Base-by-base conservation (phyloP, 768 basidiomycete genomes). In the Tremella mesenterica region DNA sequence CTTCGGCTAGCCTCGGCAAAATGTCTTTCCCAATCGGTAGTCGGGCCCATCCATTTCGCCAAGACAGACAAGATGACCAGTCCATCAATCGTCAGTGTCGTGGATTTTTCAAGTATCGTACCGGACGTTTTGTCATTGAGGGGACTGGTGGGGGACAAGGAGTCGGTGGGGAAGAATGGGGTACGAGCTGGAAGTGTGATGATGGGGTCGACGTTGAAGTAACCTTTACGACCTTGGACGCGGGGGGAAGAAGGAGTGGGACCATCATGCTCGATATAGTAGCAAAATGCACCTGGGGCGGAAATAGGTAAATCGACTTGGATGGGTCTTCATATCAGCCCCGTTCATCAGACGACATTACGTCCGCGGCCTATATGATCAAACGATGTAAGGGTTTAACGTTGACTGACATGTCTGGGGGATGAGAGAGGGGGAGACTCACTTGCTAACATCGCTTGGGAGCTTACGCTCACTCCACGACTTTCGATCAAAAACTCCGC, bases 1-100 rank as follows among this genome's bases (percentile, higher is more conserved):
- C 93, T 79, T 49, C 87, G 79, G 48, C 83, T 81, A 10, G 89
- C 86, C 74, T 92, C 89, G 45, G 80, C 78, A 60, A 95, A 87
- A 69, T 88, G 82, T 2, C 79, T 77, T 39, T 75, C 77, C 95
- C 95, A 97, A 27, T 83, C 77, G 10, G 76, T 72, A 30, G 88
- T 73, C 1, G 85, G 79, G 1, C 92, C 93, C 88, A 96, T 95
- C 95, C 95, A 99, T 72, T 99, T 99, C 1, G 91, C 93, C 41
- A 99, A 83, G 33, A 93, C 79, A 4, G 88, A 91, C 51, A 97
- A 77, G 65, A 97, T 84, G 29, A 85, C 81, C 7, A 99, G 79
- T 14, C 87, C 90, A 69, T 95, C 86, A 38, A 96, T 79, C 1
- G 90, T 85, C 16, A 97, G 76, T 61, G 86, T 79, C 16, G 61